Evolutionary conservation across 2,329 filamentous ascomycete genomes (phyloP).

Genomic region (Calycina marina): DNA sequence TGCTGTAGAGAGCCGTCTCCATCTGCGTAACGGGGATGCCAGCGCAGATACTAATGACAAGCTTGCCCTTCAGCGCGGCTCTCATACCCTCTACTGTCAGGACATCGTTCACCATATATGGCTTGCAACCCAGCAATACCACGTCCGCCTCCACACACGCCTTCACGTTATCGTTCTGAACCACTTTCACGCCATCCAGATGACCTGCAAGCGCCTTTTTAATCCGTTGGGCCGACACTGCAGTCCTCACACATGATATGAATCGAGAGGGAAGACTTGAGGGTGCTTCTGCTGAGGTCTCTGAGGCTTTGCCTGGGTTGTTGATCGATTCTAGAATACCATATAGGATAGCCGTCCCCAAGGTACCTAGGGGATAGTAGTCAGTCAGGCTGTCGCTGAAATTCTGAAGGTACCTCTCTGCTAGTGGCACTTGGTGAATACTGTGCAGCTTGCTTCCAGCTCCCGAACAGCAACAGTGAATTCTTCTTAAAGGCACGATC

Average conservation of each 20-base stretch:
- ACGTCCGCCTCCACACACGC: conserved; percentile 57
- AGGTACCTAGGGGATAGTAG: conserved; percentile 60
- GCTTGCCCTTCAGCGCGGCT: conserved; percentile 61
- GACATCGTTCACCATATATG: conserved; percentile 56
- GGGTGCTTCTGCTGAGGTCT: conserved; percentile 32
- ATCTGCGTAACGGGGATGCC: conserved; percentile 61
- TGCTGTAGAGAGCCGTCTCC: conserved; percentile 45
- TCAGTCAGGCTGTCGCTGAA: no score
- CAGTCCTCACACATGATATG: conserved; percentile 64
- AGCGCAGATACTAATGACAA: conserved; percentile 69
- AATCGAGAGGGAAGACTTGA: conserved; percentile 55
- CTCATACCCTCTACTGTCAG: conserved; percentile 53
- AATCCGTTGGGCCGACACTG: conserved; percentile 55
- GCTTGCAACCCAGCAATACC: conserved; percentile 68
- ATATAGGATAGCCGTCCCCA: conserved; percentile 73
- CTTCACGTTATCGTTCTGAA: conserved; percentile 56
- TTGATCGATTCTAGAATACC: conserved; percentile 62
- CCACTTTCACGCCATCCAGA: conserved; percentile 45
- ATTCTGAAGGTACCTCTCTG: no score
- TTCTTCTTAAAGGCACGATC: no score
- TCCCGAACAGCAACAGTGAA: no score
- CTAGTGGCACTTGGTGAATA: no score
- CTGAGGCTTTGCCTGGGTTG: conserved; percentile 32
- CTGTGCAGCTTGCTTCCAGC: no score
- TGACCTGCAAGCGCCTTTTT: conserved; percentile 50